Evolutionary conservation across 192 early-diverging fungal genomes (phyloP).

Genomic region (Allomyces javanicus): DNA sequence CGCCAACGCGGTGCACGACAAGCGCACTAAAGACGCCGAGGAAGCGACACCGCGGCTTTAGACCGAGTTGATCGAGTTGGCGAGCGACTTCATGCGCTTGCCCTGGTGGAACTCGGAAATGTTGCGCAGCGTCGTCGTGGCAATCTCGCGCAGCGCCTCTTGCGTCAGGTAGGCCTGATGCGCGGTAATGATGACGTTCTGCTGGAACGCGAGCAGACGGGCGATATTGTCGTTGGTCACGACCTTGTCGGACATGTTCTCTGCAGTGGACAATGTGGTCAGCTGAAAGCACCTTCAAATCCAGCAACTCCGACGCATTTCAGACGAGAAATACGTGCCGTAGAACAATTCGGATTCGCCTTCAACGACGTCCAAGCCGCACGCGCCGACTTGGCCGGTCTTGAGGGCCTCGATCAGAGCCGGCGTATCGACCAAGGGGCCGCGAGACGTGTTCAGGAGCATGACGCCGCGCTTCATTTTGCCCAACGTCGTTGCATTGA

Average conservation of each 20-base stretch:
- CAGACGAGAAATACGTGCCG: neutral
- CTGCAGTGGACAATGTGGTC: conserved; percentile 11
- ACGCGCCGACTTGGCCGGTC: conserved; percentile 16
- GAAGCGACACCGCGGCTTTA: no score
- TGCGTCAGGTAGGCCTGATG: conserved; percentile 29
- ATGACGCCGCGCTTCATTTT: conserved; percentile 24
- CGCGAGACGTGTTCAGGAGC: conserved; percentile 24
- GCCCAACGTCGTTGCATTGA: conserved; percentile 14
- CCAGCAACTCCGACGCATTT: no score
- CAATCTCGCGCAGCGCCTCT: conserved; percentile 22
- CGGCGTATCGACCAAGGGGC: conserved; percentile 18
- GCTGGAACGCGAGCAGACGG: conserved; percentile 15
- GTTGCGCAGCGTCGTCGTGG: conserved; percentile 15
- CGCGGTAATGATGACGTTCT: conserved; percentile 21
- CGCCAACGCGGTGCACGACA: no score
- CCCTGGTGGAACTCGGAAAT: conserved; percentile 11
- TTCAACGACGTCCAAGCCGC: conserved; percentile 33
- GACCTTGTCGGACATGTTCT: conserved; percentile 14
- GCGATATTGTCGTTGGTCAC: conserved; percentile 21
- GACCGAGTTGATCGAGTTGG: conserved; percentile 8
- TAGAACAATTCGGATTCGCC: conserved; percentile 7
- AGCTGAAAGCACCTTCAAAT: conserved; percentile 2
- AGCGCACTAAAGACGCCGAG: no score
- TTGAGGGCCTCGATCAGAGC: conserved; percentile 20
- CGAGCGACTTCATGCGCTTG: conserved; percentile 14